phyloP scores from a whole-genome alignment of 768 basidiomycete species.

The Xanthoconium stramineum region DNA sequence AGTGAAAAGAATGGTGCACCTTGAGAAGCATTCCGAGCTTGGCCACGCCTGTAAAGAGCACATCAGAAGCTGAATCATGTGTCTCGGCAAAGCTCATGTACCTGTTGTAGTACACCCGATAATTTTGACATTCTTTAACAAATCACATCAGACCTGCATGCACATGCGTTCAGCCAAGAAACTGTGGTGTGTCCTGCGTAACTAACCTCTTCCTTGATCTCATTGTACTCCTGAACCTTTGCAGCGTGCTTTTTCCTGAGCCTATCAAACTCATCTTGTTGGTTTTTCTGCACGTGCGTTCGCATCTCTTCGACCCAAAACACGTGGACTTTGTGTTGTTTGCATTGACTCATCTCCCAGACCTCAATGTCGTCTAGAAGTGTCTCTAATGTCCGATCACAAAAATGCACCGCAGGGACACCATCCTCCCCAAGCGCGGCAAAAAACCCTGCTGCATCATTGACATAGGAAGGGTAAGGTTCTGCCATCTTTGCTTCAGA shows the following conservation, averaged over 20 bases:
- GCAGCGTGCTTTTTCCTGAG: slow-evolving; percentile 41
- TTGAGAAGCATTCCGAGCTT: slow-evolving; percentile 57
- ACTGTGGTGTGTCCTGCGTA: not conserved
- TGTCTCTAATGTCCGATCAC: slow-evolving; percentile 35
- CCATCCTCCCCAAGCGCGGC: slow-evolving; percentile 30
- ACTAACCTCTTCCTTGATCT: slow-evolving; percentile 54
- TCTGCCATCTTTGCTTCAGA: not conserved
- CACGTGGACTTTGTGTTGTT: slow-evolving; percentile 43
- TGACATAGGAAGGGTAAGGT: slow-evolving; percentile 17
- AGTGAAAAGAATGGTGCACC: slow-evolving; percentile 32
- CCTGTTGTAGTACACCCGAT: slow-evolving; percentile 80
- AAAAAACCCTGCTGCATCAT: slow-evolving; percentile 36
- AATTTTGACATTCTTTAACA: slow-evolving; percentile 55
- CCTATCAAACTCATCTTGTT: slow-evolving; percentile 41
- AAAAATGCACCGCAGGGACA: slow-evolving; percentile 38
- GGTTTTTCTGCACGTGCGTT: slow-evolving; percentile 24
- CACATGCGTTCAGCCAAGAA: not conserved
- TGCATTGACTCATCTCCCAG: slow-evolving; percentile 53
- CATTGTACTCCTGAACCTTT: slow-evolving; percentile 34
- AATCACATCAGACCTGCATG: slow-evolving; percentile 48
- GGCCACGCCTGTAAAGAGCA: slow-evolving; percentile 51
- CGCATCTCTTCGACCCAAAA: slow-evolving; percentile 49
- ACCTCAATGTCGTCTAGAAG: slow-evolving; percentile 38
- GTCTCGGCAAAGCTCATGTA: slow-evolving; percentile 19
- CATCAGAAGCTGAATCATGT: not conserved